Percentiles rank a stretch among this genome's conserved stretches.
These are phyloP conservation scores for Nepenthes alata DNA, from an alignment of 179 eudicot genomes.

Conservation along the genomic window DNA sequence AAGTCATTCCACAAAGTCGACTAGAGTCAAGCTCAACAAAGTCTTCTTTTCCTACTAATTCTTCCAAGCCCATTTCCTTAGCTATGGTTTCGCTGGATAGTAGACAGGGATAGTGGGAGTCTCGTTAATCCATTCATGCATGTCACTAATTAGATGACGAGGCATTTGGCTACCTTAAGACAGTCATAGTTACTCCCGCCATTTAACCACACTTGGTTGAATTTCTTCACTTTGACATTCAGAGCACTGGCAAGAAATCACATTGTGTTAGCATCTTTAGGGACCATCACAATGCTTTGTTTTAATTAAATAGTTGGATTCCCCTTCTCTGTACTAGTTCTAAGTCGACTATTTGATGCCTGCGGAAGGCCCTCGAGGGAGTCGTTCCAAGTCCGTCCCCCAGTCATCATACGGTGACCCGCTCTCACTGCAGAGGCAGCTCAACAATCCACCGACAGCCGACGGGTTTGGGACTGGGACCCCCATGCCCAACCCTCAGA, in stretches of 20 bases:
- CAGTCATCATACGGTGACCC: background rate
- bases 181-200: conserved; percentile 79
- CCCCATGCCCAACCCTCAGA: no score
- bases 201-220: conserved; percentile 72
- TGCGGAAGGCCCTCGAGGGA: no score
- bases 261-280: no score
- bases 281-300: no score
- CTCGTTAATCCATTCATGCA: conserved; percentile 13
- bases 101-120: conserved; percentile 8
- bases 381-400: no score
- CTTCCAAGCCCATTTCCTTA: background rate
- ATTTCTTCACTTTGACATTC: conserved; percentile 22
- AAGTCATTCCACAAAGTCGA: no score
- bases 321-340: no score
- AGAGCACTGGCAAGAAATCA: no score
- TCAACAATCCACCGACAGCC: background rate
- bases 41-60: no score
- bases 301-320: no score
- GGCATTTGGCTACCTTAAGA: conserved; percentile 94
- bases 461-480: background rate
- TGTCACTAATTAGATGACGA: conserved; percentile 24
- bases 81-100: conserved; percentile 3
- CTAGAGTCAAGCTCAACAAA: no score
- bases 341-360: no score
- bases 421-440: background rate